These are phyloP conservation scores for Poteriospumella lacustris DNA, from an alignment of 108 stramenopile genomes.

Conservation along the genomic window DNA sequence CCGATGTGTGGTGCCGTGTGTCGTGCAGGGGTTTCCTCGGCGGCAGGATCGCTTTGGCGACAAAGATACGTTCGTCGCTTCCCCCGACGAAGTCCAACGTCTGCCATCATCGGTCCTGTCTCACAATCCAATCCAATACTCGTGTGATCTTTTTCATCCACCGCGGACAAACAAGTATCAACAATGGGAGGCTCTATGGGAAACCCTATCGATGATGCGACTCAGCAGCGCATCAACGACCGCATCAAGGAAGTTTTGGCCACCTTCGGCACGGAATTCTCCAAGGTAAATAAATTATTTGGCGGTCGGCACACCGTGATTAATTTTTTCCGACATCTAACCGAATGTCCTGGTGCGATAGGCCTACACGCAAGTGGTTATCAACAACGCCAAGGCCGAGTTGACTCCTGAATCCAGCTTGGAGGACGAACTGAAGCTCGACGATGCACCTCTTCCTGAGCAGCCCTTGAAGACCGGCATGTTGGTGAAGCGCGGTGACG, in stretches of 20 bases:
- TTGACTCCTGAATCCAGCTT: background rate
- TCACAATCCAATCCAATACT: too few species aligned
- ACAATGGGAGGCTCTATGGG: constrained; percentile 1
- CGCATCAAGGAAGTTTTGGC: background rate
- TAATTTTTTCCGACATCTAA: background rate
- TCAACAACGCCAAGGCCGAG: constrained; percentile 10
- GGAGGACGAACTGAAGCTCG: background rate
- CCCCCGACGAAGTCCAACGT: too few species aligned
- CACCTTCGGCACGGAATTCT: background rate
- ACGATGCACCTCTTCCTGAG: background rate
- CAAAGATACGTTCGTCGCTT: too few species aligned
- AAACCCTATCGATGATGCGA: constrained; percentile 25
- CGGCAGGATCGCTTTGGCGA: too few species aligned
- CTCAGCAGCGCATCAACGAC: constrained; percentile 23
- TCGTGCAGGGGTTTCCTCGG: too few species aligned
- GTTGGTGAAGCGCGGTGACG: constrained; percentile 19
- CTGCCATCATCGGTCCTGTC: too few species aligned
- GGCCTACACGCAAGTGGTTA: background rate
- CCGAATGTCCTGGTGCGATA: background rate
- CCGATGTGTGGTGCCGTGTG: too few species aligned
- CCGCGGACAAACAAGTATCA: too few species aligned
- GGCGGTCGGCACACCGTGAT: background rate
- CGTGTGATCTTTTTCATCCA: too few species aligned
- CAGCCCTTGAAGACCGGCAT: constrained; percentile 12
- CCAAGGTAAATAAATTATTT: constrained; percentile 2